Evolutionary conservation across 768 basidiomycete species (phyloP).

Genomic region (Leccinum subgranulosum): DNA sequence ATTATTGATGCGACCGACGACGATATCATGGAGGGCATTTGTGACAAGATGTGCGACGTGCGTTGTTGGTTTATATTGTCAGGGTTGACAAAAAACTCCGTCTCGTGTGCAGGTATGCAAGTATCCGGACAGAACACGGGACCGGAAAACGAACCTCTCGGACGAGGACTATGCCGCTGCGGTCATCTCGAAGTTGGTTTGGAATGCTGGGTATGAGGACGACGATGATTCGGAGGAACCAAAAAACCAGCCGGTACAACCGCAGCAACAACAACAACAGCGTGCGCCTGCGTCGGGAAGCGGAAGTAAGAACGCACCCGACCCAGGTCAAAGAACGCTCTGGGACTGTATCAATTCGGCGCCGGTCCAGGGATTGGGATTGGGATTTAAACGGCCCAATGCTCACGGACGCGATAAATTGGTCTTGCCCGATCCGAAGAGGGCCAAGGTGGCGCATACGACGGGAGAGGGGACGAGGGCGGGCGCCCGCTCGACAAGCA

Average conservation of each 20-base stretch:
- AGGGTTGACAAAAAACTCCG: neutral
- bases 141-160: constrained; percentile 49
- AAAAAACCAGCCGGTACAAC: neutral
- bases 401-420: constrained; percentile 5
- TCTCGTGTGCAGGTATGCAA: constrained; percentile 62
- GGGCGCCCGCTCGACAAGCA: neutral
- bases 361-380: constrained; percentile 19
- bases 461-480: neutral
- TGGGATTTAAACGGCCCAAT: constrained; percentile 28
- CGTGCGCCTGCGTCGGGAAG: neutral
- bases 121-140: constrained; percentile 63
- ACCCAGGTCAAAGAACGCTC: constrained; percentile 21
- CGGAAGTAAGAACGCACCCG: neutral
- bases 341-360: constrained; percentile 17
- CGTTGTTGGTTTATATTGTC: constrained; percentile 20
- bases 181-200: constrained; percentile 14
- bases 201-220: constrained; percentile 28
- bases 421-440: constrained; percentile 19
- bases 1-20: constrained; percentile 47
- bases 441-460: constrained; percentile 12
- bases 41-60: constrained; percentile 81
- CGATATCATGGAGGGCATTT: constrained; percentile 48
- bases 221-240: constrained; percentile 18
- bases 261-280: neutral
- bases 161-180: constrained; percentile 32